These are phyloP conservation scores for Evernia prunastri DNA, from an alignment of 495 filamentous ascomycete genomes.

Conservation along the genomic window DNA sequence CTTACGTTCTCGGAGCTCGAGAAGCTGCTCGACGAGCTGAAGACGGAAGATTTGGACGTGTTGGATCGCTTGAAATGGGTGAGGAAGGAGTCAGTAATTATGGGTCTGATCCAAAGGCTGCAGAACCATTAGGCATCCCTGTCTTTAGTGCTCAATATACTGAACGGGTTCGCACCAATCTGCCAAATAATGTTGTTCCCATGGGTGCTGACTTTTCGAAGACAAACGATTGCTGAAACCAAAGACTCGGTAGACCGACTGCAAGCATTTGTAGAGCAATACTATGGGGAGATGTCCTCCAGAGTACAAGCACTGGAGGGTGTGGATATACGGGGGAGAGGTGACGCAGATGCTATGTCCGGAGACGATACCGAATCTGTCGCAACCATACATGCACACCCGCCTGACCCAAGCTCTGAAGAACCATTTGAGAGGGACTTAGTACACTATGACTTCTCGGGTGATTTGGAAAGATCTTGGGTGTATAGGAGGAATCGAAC, in stretches of 20 bases:
- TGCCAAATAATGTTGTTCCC: too few species aligned
- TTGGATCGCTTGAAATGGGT: slow-evolving; percentile 20
- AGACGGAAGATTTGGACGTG: slow-evolving; percentile 3
- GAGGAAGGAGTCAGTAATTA: slow-evolving; percentile 4
- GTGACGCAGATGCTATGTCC: not conserved
- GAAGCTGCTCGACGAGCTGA: slow-evolving; percentile 11
- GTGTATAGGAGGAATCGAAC: slow-evolving; percentile 16
- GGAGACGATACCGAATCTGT: not conserved
- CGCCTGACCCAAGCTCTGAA: not conserved
- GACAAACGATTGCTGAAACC: not conserved
- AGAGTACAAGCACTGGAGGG: not conserved
- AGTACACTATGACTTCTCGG: slow-evolving; percentile 5
- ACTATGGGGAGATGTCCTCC: not conserved
- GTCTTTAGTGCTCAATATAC: slow-evolving; percentile 16
- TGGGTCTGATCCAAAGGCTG: slow-evolving; percentile 8
- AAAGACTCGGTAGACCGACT: not conserved
- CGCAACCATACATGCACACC: not conserved
- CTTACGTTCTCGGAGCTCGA: slow-evolving; percentile 19
- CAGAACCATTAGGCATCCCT: slow-evolving; percentile 20
- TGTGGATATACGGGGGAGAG: not conserved
- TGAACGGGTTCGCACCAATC: slow-evolving; percentile 9
- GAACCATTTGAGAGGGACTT: not conserved
- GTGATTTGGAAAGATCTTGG: slow-evolving; percentile 14
- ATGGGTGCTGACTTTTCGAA: not conserved
- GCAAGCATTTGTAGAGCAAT: not conserved